These are phyloP conservation scores for Alternaria ethzedia DNA, from an alignment of 2,329 filamentous ascomycete genomes.

Conservation along the genomic window DNA sequence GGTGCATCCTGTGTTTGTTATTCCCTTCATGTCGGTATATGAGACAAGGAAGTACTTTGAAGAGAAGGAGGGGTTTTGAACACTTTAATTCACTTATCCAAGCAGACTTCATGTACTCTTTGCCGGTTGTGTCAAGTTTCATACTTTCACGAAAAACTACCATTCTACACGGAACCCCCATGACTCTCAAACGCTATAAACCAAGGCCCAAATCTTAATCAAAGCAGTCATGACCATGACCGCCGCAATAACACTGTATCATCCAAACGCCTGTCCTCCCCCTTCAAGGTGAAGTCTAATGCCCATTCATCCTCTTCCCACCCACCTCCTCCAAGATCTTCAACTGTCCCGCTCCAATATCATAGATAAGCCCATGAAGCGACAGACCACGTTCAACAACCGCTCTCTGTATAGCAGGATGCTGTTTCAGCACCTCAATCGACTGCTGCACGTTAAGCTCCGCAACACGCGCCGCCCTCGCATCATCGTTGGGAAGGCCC, in stretches of 20 bases:
- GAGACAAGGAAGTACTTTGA: slow-evolving; percentile 70
- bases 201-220: neutral
- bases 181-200: neutral
- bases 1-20: slow-evolving; percentile 84
- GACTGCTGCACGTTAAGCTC: slow-evolving; percentile 79
- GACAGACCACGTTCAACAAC: slow-evolving; percentile 72
- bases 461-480: slow-evolving; percentile 67
- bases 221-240: neutral
- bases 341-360: slow-evolving; percentile 64
- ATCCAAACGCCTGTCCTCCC: no score
- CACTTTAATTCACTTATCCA: no score
- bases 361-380: slow-evolving; percentile 80
- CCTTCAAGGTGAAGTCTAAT: neutral
- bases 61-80: slow-evolving; percentile 56
- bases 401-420: slow-evolving; percentile 72
- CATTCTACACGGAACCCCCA: no score
- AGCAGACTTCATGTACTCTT: no score
- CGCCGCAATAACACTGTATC: neutral
- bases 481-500: slow-evolving; percentile 52
- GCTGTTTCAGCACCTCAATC: slow-evolving; percentile 71
- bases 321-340: slow-evolving; percentile 55
- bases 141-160: no score
- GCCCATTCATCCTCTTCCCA: slow-evolving; percentile 10
- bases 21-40: slow-evolving; percentile 74
- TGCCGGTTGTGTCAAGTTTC: no score